A percentile compares a stretch with the other conserved stretches of the same genome.
Evolutionary conservation across 192 early-diverging fungal genomes (phyloP).

Genomic region (Neocallimastix lanati): DNA sequence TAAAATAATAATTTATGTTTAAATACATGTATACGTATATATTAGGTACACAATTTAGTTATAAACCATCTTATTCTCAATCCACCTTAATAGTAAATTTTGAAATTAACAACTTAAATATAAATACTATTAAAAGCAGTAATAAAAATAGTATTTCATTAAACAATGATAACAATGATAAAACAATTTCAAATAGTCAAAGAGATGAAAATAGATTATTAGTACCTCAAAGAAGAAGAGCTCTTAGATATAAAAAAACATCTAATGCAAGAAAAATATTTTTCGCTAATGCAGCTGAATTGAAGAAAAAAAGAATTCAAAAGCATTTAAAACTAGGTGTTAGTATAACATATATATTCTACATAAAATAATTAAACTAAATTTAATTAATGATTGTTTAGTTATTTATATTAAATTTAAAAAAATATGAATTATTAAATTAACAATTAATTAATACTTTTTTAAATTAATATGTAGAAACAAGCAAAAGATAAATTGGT

Average conservation of each 20-base stretch:
- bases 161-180: conserved; percentile 4
- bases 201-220: neutral
- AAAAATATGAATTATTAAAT: no score
- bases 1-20: no score
- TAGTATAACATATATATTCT: no score
- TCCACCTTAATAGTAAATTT: neutral
- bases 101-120: neutral
- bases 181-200: conserved; percentile 2
- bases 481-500: conserved; percentile 27
- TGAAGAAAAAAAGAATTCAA: conserved; percentile 10
- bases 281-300: conserved; percentile 22
- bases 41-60: neutral
- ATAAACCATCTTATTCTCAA: neutral
- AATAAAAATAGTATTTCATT: conserved; percentile 17
- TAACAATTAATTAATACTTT: no score
- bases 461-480: conserved; percentile 15
- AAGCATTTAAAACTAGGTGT: conserved; percentile 1
- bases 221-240: neutral
- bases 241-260: neutral
- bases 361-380: no score
- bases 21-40: no score
- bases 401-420: no score
- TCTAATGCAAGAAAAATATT: conserved; percentile 5
- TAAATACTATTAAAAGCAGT: neutral
- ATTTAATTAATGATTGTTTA: no score